phyloP scores from a whole-genome alignment of 2,329 filamentous ascomycete species.

The Neofusicoccum sp. region DNA sequence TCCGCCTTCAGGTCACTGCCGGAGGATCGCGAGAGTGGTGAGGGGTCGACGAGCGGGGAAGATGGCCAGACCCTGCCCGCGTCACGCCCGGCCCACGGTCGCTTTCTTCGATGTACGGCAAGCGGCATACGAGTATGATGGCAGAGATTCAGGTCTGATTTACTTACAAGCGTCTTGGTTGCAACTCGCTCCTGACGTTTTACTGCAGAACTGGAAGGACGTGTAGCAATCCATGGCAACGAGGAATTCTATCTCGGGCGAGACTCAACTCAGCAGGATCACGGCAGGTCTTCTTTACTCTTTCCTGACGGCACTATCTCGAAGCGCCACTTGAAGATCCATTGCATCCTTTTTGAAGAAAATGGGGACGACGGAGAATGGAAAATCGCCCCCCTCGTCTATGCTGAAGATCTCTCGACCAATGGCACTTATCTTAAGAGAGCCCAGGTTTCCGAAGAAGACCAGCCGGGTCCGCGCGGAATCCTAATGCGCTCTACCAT shows the following conservation, averaged over 20 bases:
- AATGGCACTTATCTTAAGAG: conserved; percentile 43
- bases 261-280: conserved; percentile 19
- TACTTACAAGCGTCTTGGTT: background rate
- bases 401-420: conserved; percentile 45
- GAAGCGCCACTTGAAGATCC: conserved; percentile 45
- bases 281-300: background rate
- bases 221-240: conserved; percentile 27
- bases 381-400: conserved; percentile 46
- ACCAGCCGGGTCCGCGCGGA: conserved; percentile 25
- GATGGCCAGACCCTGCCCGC: background rate
- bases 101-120: conserved; percentile 11
- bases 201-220: background rate
- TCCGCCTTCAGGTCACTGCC: background rate
- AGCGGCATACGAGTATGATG: conserved; percentile 5
- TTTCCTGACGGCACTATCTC: conserved; percentile 37
- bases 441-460: conserved; percentile 21
- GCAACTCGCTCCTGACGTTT: background rate
- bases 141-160: conserved; percentile 6
- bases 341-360: conserved; percentile 47
- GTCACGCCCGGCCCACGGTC: background rate
- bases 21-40: background rate
- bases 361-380: conserved; percentile 1
- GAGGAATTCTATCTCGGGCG: conserved; percentile 38
- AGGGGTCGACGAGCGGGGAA: conserved; percentile 3
- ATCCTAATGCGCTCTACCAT: conserved; percentile 30